These are phyloP conservation scores for Hypoxylon subgilvum DNA, from an alignment of 495 filamentous ascomycete species.

Conservation along the genomic window DNA sequence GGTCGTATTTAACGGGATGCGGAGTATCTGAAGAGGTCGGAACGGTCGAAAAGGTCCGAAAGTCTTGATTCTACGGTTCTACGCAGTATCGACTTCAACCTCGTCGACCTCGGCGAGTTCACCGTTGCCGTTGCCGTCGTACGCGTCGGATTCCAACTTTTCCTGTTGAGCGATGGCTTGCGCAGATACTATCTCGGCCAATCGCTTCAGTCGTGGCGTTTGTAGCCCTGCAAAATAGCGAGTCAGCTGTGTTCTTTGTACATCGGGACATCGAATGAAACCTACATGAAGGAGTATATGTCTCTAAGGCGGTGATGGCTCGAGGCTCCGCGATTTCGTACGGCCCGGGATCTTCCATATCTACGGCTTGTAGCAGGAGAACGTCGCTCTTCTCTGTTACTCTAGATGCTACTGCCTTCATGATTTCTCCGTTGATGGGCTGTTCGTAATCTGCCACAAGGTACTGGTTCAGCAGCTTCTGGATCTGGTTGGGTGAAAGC, in stretches of 20 bases:
- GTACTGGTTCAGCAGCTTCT: slow-evolving; percentile 98
- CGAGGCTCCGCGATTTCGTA: slow-evolving; percentile 98
- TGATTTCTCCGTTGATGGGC: slow-evolving; percentile 99
- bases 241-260: slow-evolving; percentile 22
- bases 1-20: slow-evolving; percentile 18
- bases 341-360: slow-evolving; percentile 99
- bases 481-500: slow-evolving; percentile 98
- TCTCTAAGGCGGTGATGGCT: slow-evolving; percentile 94
- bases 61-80: slow-evolving; percentile 35
- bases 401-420: slow-evolving; percentile 97
- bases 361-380: slow-evolving; percentile 86
- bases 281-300: slow-evolving; percentile 94
- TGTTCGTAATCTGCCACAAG: slow-evolving; percentile 99
- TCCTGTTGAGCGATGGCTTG: slow-evolving; percentile 95
- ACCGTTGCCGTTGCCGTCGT: slow-evolving; percentile 49
- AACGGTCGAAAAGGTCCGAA: slow-evolving; percentile 30
- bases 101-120: slow-evolving; percentile 55
- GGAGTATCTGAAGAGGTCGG: no score
- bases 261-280: slow-evolving; percentile 23
- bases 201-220: slow-evolving; percentile 89
- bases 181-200: slow-evolving; percentile 96
- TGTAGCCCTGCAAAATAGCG: slow-evolving; percentile 72
- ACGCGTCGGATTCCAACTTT: slow-evolving; percentile 66
- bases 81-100: slow-evolving; percentile 38
- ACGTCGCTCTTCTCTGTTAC: slow-evolving; percentile 99